These are phyloP conservation scores for Tricholoma hemisulphureum DNA, from an alignment of 768 basidiomycete species.

Conservation along the genomic window DNA sequence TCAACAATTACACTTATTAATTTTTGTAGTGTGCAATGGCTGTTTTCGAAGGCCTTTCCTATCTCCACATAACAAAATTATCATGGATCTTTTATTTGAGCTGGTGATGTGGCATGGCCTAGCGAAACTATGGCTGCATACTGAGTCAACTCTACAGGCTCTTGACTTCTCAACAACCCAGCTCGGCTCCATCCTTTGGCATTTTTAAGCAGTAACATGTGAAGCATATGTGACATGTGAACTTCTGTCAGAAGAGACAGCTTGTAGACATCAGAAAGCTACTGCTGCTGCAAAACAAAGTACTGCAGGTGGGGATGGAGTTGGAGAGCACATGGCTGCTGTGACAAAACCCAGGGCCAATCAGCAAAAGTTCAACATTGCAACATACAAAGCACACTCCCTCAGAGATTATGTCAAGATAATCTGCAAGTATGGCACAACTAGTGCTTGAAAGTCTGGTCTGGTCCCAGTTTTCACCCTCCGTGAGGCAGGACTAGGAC, in stretches of 20 bases:
- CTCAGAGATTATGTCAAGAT: not conserved
- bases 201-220: slow-evolving; percentile 12
- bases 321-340: not conserved
- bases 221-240: slow-evolving; percentile 7
- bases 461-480: too few species aligned
- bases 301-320: not conserved
- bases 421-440: too few species aligned
- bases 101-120: slow-evolving; percentile 24
- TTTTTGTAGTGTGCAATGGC: slow-evolving; percentile 9
- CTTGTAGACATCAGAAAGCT: slow-evolving; percentile 4
- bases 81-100: too few species aligned
- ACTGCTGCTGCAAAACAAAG: not conserved
- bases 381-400: not conserved
- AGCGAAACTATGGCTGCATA: slow-evolving; percentile 25
- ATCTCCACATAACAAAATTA: slow-evolving; percentile 13
- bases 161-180: slow-evolving; percentile 7
- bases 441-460: too few species aligned
- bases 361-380: not conserved
- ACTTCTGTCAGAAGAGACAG: slow-evolving; percentile 12
- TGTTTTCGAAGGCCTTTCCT: slow-evolving; percentile 10
- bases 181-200: slow-evolving; percentile 6
- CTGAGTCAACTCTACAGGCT: slow-evolving; percentile 4
- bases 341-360: not conserved
- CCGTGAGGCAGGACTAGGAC: too few species aligned
- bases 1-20: too few species aligned